Base-by-base conservation (phyloP, 2,329 filamentous ascomycete genomes). In the Colletotrichum agaves region DNA sequence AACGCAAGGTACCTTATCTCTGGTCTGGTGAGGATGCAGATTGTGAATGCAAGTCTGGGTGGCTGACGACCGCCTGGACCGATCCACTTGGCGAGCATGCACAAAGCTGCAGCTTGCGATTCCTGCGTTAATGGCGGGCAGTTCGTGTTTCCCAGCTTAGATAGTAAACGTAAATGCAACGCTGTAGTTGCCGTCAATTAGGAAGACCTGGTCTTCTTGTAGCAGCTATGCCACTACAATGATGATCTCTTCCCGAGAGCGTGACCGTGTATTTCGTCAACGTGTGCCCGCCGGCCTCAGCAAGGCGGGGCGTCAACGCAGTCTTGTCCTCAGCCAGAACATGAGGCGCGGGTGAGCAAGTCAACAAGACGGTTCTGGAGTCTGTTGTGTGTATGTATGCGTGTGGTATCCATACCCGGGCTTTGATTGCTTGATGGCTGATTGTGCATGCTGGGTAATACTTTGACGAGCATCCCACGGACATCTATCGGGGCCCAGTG, bases 1-100 rank as follows among this genome's bases (percentile, higher is more conserved):
- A 67, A 62, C 50, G 58, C 33, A 67, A 57, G 63, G 58, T 39
- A 63, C 63, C 58, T 67, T 67, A 35, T 67, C 50, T 67, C 43
- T 21, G 13, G 23, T 58, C 11, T 67, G 50, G 23, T 33, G 46
- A 31, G 10, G 37, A 21, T 33, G 59, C 39, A 41, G 62, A 19
- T 15, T 46, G 50, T 27, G 15, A 39, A 33, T 46, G 41, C 31
- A 23, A 61, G n/a, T n/a, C n/a, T n/a, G 27, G 27, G 27, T 67
- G 64, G 64, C 64, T 64, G 52, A 64, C 64, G 64, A 67, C 39
- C 43, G 47, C 56, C 60, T 57, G 64, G 21, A 19, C 31, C 44
- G 46, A 12, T 37, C 59, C 39, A 43, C 17, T 59, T 67, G 35
- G 64, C 60, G 53, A 37, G 46, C 27, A 56, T 56, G 41, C 21